Conservation (phyloP, 768 basidiomycete genomes). For the Mrakia gelida region DNA sequence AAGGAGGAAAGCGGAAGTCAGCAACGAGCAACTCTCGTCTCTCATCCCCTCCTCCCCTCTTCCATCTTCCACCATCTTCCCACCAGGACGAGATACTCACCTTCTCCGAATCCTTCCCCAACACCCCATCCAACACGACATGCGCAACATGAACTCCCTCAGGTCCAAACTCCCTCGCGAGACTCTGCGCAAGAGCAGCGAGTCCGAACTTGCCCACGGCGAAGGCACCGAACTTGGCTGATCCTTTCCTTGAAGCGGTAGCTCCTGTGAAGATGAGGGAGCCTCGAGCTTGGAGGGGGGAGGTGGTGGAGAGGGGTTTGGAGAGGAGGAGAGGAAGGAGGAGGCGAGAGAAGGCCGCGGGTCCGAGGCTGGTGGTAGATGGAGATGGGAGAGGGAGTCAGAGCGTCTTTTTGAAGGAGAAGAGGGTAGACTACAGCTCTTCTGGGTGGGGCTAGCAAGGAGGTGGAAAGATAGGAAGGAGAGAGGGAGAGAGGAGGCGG, state of each 20-base stretch:
- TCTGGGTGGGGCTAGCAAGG: too few species aligned
- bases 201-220: slow-evolving; percentile 38
- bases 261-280: slow-evolving; percentile 39
- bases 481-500: neutral
- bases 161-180: slow-evolving; percentile 39
- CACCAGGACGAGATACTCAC: neutral
- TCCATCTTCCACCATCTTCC: neutral
- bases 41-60: too few species aligned
- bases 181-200: slow-evolving; percentile 33
- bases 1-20: neutral
- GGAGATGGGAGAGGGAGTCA: neutral
- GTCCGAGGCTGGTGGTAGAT: slow-evolving; percentile 29
- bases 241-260: slow-evolving; percentile 37
- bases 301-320: too few species aligned
- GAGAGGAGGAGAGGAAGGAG: neutral
- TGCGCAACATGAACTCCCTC: slow-evolving; percentile 38
- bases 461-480: too few species aligned
- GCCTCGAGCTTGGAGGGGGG: slow-evolving; percentile 21
- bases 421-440: too few species aligned
- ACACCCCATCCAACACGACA: slow-evolving; percentile 38
- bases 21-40: neutral
- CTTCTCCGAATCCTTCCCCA: neutral
- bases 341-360: slow-evolving; percentile 35
- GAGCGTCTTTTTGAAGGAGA: too few species aligned
- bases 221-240: slow-evolving; percentile 36